Conservation (phyloP, 768 basidiomycete genomes). For the Cystoderma amianthinum region DNA sequence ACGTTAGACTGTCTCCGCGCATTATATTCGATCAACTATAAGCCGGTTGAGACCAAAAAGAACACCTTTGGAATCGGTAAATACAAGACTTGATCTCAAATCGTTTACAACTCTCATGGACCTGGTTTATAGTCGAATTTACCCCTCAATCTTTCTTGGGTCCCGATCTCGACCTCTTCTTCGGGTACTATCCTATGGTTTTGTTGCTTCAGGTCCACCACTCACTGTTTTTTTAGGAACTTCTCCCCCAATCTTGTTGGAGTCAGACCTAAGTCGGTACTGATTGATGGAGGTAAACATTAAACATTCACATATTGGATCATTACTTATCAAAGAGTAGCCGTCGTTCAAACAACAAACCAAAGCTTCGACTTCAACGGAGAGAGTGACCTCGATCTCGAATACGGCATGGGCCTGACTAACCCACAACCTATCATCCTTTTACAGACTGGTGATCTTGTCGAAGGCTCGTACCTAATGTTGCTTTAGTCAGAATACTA, state of each 20-base stretch:
- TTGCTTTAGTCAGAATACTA: not conserved
- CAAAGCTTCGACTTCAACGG: slow-evolving; percentile 40
- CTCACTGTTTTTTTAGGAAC: slow-evolving; percentile 14
- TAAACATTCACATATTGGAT: not conserved
- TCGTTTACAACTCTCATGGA: slow-evolving; percentile 23
- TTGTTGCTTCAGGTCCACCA: not conserved
- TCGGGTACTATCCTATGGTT: slow-evolving; percentile 5
- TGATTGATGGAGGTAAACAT: slow-evolving; percentile 18
- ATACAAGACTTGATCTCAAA: slow-evolving; percentile 36
- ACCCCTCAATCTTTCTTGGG: slow-evolving; percentile 18
- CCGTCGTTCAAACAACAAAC: slow-evolving; percentile 33
- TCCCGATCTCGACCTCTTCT: slow-evolving; percentile 32
- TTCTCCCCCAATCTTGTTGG: slow-evolving; percentile 25
- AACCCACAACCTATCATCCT: slow-evolving; percentile 30
- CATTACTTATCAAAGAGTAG: slow-evolving; percentile 10
- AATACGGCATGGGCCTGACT: slow-evolving; percentile 47
- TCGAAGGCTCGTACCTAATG: slow-evolving; percentile 20
- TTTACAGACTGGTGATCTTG: slow-evolving; percentile 36
- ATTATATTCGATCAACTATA: slow-evolving; percentile 28
- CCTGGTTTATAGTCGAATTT: slow-evolving; percentile 12
- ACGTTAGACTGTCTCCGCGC: slow-evolving; percentile 34
- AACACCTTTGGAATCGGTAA: slow-evolving; percentile 31
- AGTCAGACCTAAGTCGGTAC: slow-evolving; percentile 17
- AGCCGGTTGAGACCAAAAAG: slow-evolving; percentile 20
- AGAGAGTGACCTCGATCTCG: slow-evolving; percentile 51